Base-by-base conservation (phyloP, 2,329 filamentous ascomycete genomes). In the Ilyonectria mors-panacis region DNA sequence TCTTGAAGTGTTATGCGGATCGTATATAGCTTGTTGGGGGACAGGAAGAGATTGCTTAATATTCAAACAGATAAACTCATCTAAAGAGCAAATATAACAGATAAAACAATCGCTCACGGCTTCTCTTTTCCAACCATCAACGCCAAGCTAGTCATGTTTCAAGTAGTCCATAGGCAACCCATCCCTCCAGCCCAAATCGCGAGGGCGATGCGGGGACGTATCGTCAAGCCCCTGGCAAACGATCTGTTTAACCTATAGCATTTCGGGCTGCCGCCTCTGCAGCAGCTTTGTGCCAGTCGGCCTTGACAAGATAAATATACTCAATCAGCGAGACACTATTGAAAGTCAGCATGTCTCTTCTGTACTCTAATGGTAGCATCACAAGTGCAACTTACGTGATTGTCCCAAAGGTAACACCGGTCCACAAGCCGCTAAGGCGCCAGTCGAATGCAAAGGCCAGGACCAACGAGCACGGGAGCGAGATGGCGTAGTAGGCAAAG, bases 401-500 rank as follows among this genome's bases (percentile, higher is more conserved):
- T 15, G 97, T 82, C 1, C 93, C 95, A 70, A 97, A 79, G 0
- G 91, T 92, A 7, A 94, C 89, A 21, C 94, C 93, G 13, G 86
- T 83, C 95, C 95, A 98, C 19, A 98, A 83, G 0, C 95, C 95
- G 63, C 89, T 85, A 42, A 98, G 83, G 53, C 90, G 89, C 94
- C 93, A 97, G 21, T 86, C 86, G 4, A 95, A 82, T 0, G 90
- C 92, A 78, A 98, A 97, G 0, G 91, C 92, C 0, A 92, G 89
- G 5, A 88, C 89, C 71, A 98, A 92, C 44, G 92, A 94, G 37
- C 97, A 89, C 0, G 96, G 95, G 80, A 98, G 85, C 0, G 94
- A 95, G 28, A 98, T 87, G 19, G 88, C 83, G 80, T 98, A 99
- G 82, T 98, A 98, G 23, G 92, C 91, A 56, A 94, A 89, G 2